phyloP scores from a whole-genome alignment of 805 yeast genomes.

The Ogataea polymorpha region DNA sequence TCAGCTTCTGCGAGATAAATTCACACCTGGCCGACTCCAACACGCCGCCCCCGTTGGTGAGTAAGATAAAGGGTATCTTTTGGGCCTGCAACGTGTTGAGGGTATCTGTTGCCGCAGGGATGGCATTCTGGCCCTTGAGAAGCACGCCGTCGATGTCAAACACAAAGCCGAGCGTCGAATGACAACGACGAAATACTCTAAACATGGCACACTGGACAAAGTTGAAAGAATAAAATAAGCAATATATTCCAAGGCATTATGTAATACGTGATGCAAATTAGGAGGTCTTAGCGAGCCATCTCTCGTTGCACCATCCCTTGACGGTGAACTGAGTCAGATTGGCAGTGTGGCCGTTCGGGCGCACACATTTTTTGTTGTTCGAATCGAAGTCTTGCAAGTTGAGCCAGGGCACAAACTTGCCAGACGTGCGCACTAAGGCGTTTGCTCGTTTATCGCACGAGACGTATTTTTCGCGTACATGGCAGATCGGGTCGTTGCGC shows the following conservation, averaged over 20 bases:
- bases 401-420: conserved; percentile 30
- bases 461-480: conserved; percentile 12
- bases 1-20: conserved; percentile 40
- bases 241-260: not conserved
- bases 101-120: conserved; percentile 64
- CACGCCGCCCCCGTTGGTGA: conserved; percentile 91
- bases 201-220: conserved; percentile 1
- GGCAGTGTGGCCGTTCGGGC: conserved; percentile 28
- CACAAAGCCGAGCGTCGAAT: conserved; percentile 28
- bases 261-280: conserved; percentile 5
- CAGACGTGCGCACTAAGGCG: conserved; percentile 25
- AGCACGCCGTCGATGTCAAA: conserved; percentile 82
- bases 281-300: conserved; percentile 37
- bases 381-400: conserved; percentile 21
- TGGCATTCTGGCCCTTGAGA: conserved; percentile 65
- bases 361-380: conserved; percentile 17
- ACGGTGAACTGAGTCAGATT: conserved; percentile 42
- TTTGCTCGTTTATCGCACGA: conserved; percentile 5
- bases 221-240: too few species aligned
- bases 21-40: conserved; percentile 59
- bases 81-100: conserved; percentile 40
- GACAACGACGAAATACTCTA: conserved; percentile 3
- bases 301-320: conserved; percentile 47
- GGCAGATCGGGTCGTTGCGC: conserved; percentile 35
- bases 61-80: conserved; percentile 71